Evolutionary conservation across 2,329 filamentous ascomycete species (phyloP).

Genomic region (Epicoccum sorghinum): DNA sequence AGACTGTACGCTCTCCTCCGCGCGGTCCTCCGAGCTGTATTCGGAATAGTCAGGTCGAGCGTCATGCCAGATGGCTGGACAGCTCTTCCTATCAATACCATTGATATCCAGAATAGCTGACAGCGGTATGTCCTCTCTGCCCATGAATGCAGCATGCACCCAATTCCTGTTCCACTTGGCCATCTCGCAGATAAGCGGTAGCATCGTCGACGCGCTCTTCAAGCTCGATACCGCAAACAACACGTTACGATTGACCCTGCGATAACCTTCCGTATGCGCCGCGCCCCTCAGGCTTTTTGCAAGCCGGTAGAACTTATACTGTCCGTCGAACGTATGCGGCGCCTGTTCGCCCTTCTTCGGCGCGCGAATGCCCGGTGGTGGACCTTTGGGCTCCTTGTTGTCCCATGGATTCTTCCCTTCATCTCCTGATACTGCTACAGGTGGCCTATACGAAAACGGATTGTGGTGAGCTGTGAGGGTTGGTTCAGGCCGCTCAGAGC

Average conservation of each 20-base stretch:
- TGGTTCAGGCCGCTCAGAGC: neutral
- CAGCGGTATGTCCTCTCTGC: slow-evolving; percentile 72
- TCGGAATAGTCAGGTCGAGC: slow-evolving; percentile 76
- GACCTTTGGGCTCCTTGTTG: slow-evolving; percentile 30
- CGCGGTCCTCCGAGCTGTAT: slow-evolving; percentile 72
- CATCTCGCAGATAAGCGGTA: slow-evolving; percentile 91
- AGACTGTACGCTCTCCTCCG: slow-evolving; percentile 67
- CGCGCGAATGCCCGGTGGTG: slow-evolving; percentile 33
- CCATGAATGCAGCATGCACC: slow-evolving; percentile 83
- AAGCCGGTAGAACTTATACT: slow-evolving; percentile 71
- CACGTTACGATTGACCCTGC: slow-evolving; percentile 68
- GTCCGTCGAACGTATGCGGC: slow-evolving; percentile 65
- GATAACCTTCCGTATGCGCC: slow-evolving; percentile 59
- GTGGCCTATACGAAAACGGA: neutral
- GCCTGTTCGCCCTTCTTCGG: slow-evolving; percentile 22
- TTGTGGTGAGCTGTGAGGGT: neutral
- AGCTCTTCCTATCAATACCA: slow-evolving; percentile 71
- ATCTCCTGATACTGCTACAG: neutral
- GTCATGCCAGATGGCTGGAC: slow-evolving; percentile 72
- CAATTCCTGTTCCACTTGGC: slow-evolving; percentile 68
- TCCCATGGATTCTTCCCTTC: slow-evolving; percentile 17
- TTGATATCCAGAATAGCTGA: slow-evolving; percentile 76
- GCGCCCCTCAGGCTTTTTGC: slow-evolving; percentile 67
- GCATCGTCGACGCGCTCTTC: slow-evolving; percentile 71
- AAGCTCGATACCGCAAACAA: slow-evolving; percentile 80